Evolutionary conservation across 257 asterid genomes (phyloP).

Genomic region (Penstemon newberryi): DNA sequence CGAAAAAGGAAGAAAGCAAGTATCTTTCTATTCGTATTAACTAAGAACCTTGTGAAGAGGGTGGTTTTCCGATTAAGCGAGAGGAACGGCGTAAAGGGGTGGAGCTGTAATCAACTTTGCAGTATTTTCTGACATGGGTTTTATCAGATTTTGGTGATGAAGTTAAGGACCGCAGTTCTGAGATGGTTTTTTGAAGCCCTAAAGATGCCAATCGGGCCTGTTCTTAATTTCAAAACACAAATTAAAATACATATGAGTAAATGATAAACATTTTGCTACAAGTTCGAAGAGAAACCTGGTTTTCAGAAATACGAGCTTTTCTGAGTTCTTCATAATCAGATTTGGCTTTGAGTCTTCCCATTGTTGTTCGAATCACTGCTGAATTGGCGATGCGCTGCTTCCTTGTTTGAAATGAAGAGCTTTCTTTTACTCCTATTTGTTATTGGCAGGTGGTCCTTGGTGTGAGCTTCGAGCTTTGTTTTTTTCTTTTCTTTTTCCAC

Average conservation of each 20-base stretch:
- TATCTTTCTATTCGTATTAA: not conserved
- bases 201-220: constrained; percentile 65
- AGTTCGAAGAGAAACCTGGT: constrained; percentile 43
- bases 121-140: constrained; percentile 34
- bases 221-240: constrained; percentile 4
- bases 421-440: not conserved
- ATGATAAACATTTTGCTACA: not conserved
- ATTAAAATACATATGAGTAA: not conserved
- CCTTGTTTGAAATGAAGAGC: not conserved
- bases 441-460: constrained; percentile 1
- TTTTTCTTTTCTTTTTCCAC: not conserved
- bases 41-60: constrained; percentile 35
- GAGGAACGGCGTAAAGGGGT: constrained; percentile 66
- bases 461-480: not conserved
- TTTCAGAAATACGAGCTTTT: constrained; percentile 60
- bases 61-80: constrained; percentile 48
- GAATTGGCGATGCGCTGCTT: not conserved
- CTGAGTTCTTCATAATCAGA: constrained; percentile 63
- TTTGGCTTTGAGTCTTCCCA: constrained; percentile 58
- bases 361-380: constrained; percentile 16
- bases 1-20: not conserved
- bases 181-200: constrained; percentile 59
- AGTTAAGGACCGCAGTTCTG: constrained; percentile 49
- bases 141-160: constrained; percentile 47
- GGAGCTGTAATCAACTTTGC: constrained; percentile 44